Conservation (phyloP, 129 eudicot species). For the Cynara cardunculus region DNA sequence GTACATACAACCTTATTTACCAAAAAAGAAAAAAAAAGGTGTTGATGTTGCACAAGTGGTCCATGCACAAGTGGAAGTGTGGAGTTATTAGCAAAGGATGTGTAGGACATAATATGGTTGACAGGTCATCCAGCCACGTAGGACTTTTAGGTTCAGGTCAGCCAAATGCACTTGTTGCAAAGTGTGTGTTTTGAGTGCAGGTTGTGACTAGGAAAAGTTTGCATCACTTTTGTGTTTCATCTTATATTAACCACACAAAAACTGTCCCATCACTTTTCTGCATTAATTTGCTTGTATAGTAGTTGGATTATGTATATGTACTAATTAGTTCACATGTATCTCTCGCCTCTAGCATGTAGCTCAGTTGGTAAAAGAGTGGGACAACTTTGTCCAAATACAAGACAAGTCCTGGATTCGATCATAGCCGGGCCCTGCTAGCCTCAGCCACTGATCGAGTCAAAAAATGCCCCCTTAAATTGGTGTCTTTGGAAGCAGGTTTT, state of each 20-base stretch:
- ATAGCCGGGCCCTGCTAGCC: too few relatives aligned
- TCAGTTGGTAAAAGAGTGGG: too few relatives aligned
- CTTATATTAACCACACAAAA: not conserved
- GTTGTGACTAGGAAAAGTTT: not conserved
- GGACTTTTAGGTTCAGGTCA: constrained; percentile 4
- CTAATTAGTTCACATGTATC: too few relatives aligned
- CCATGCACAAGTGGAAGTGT: constrained; percentile 6
- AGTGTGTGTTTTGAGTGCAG: not conserved
- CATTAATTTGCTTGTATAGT: not conserved
- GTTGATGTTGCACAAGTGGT: constrained; percentile 5
- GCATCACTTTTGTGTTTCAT: not conserved
- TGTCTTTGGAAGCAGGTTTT: too few relatives aligned
- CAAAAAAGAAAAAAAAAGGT: not conserved
- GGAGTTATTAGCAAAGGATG: not conserved
- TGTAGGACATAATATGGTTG: not conserved
- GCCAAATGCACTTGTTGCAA: not conserved
- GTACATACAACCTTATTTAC: not conserved
- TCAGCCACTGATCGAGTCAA: not conserved
- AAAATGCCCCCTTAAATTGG: too few relatives aligned
- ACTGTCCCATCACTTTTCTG: not conserved
- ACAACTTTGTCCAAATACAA: too few relatives aligned
- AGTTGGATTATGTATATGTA: not conserved
- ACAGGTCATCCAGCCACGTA: constrained; percentile 7
- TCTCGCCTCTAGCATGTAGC: too few relatives aligned
- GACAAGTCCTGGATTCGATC: too few relatives aligned